A percentile compares a stretch with the other conserved stretches of the same genome.
phyloP scores from a whole-genome alignment of 2,329 filamentous ascomycete genomes.

The Epichloe sibirici region DNA sequence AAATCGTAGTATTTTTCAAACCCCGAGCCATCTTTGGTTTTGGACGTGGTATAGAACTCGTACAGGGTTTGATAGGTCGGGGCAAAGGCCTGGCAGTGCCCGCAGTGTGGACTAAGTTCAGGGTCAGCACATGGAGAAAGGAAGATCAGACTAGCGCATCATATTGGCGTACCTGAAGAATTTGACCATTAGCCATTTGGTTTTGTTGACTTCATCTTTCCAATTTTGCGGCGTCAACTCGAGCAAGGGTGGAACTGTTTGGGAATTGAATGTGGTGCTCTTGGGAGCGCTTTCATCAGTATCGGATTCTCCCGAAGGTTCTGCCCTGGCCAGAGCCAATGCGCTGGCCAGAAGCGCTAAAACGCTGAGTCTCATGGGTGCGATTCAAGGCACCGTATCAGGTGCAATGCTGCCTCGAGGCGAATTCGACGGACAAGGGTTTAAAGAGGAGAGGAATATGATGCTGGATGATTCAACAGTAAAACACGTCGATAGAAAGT shows the following conservation, averaged over 20 bases:
- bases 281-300: slow-evolving; percentile 17
- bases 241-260: slow-evolving; percentile 52
- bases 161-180: slow-evolving; percentile 49
- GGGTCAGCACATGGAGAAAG: slow-evolving; percentile 12
- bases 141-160: background rate
- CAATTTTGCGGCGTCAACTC: slow-evolving; percentile 48
- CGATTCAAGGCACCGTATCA: slow-evolving; percentile 2
- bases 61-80: slow-evolving; percentile 86
- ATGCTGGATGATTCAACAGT: background rate
- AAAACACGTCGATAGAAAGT: background rate
- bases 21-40: slow-evolving; percentile 46
- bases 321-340: slow-evolving; percentile 20
- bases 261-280: slow-evolving; percentile 52
- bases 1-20: slow-evolving; percentile 83
- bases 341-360: slow-evolving; percentile 35
- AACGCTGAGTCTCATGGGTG: slow-evolving; percentile 21
- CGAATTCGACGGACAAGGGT: background rate
- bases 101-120: slow-evolving; percentile 42
- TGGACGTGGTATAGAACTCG: slow-evolving; percentile 87
- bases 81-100: slow-evolving; percentile 67
- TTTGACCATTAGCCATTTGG: slow-evolving; percentile 45
- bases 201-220: slow-evolving; percentile 40
- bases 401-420: background rate
- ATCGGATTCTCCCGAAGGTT: slow-evolving; percentile 23
- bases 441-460: background rate